These are phyloP conservation scores for Colletotrichum lini DNA, from an alignment of 2,329 filamentous ascomycete species.

Conservation along the genomic window DNA sequence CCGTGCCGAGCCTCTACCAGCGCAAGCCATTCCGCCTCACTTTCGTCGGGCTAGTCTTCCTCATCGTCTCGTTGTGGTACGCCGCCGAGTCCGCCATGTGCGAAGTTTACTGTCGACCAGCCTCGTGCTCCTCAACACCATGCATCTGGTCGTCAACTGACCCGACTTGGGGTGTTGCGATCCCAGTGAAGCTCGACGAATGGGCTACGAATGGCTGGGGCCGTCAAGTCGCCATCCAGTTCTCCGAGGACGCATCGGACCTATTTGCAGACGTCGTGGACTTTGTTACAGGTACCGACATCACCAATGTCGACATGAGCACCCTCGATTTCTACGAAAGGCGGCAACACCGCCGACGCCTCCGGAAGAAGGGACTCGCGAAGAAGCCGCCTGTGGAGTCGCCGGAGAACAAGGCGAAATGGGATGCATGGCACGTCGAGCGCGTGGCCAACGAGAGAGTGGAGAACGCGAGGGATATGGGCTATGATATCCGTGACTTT, in stretches of 20 bases:
- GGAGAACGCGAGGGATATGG: constrained; percentile 57
- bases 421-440: constrained; percentile 61
- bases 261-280: constrained; percentile 64
- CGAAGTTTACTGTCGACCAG: constrained; percentile 66
- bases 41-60: constrained; percentile 60
- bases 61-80: constrained; percentile 67
- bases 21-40: constrained; percentile 63
- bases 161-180: constrained; percentile 71
- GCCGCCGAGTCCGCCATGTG: constrained; percentile 68
- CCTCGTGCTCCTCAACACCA: constrained; percentile 61
- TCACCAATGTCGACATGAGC: constrained; percentile 59
- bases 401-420: constrained; percentile 58
- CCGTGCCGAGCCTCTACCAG: constrained; percentile 63
- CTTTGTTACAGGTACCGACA: constrained; percentile 59
- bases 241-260: constrained; percentile 63
- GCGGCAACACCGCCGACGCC: constrained; percentile 64
- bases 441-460: constrained; percentile 58
- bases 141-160: constrained; percentile 72
- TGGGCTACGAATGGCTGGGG: constrained; percentile 70
- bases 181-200: constrained; percentile 75
- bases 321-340: constrained; percentile 63
- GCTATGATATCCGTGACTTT: constrained; percentile 54
- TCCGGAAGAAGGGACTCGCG: constrained; percentile 62
- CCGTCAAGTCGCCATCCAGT: constrained; percentile 54
- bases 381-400: constrained; percentile 54